Conservation (phyloP, 768 basidiomycete genomes). For the Rossbeevera mucosa region DNA sequence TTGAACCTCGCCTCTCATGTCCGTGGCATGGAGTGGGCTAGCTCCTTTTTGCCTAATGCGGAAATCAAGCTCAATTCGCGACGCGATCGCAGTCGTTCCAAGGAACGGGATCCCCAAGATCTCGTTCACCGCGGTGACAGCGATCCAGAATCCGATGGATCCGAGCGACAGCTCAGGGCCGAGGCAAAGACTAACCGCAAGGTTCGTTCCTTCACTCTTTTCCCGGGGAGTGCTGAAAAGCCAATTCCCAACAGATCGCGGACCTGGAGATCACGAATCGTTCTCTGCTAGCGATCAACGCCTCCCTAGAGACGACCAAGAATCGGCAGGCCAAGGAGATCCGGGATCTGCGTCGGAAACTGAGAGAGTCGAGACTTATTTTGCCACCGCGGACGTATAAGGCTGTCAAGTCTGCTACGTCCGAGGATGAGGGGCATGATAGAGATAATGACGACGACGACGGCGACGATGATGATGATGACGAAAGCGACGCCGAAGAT, state of each 20-base stretch:
- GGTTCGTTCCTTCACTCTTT: too few species aligned
- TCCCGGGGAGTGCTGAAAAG: too few species aligned
- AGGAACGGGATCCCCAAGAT: constrained; percentile 13
- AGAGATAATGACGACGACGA: constrained; percentile 37
- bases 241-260: constrained; percentile 67
- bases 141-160: constrained; percentile 31
- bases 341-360: constrained; percentile 72
- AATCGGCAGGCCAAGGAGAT: constrained; percentile 82
- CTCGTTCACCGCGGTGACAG: constrained; percentile 25
- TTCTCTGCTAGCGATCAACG: constrained; percentile 81
- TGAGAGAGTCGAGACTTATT: constrained; percentile 77
- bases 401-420: constrained; percentile 46
- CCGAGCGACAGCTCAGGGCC: constrained; percentile 55
- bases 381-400: constrained; percentile 64
- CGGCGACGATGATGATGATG: constrained; percentile 34
- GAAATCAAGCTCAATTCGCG: constrained; percentile 9
- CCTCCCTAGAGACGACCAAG: constrained; percentile 74
- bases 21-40: constrained; percentile 27
- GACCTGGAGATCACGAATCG: constrained; percentile 89
- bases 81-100: constrained; percentile 22
- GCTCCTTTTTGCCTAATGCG: constrained; percentile 10
- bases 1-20: constrained; percentile 43
- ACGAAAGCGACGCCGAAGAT: constrained; percentile 36
- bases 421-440: constrained; percentile 39
- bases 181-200: constrained; percentile 85